phyloP scores from a whole-genome alignment of 441 rosid genomes.

The Biscutella laevigata region DNA sequence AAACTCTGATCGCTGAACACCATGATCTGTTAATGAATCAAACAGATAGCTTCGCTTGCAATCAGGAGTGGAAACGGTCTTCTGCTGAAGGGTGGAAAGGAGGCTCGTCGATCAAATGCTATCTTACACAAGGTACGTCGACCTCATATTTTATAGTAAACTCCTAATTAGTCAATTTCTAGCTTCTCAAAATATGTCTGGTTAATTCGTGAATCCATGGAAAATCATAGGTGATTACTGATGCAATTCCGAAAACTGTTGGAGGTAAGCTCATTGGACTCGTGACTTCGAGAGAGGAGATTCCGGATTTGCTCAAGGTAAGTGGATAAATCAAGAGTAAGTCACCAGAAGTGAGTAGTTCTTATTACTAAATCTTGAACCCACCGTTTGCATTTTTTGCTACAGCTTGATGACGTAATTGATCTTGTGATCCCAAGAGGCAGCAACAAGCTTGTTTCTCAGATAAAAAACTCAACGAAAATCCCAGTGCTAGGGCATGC shows the following conservation, averaged over 20 bases:
- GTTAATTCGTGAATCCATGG: background rate
- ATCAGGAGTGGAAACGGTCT: slow-evolving; percentile 94
- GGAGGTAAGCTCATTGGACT: slow-evolving; percentile 82
- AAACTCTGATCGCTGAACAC: background rate
- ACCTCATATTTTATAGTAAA: slow-evolving; percentile 7
- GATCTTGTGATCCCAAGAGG: slow-evolving; percentile 99
- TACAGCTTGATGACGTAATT: slow-evolving; percentile 94
- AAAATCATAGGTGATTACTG: slow-evolving; percentile 63
- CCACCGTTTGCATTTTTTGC: slow-evolving; percentile 21
- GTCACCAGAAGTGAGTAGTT: background rate
- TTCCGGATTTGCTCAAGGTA: slow-evolving; percentile 94
- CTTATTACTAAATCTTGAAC: slow-evolving; percentile 21
- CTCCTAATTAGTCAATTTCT: background rate
- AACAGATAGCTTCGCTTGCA: slow-evolving; percentile 90
- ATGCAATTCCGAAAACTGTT: slow-evolving; percentile 66
- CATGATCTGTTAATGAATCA: slow-evolving; percentile 17
- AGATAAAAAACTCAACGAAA: slow-evolving; percentile 83
- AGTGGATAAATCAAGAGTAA: background rate
- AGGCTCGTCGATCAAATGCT: slow-evolving; percentile 87
- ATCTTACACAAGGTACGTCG: slow-evolving; percentile 73
- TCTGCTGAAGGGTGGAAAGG: slow-evolving; percentile 93
- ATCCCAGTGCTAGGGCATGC: slow-evolving; percentile 98
- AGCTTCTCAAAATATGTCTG: slow-evolving; percentile 1
- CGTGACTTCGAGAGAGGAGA: slow-evolving; percentile 92
- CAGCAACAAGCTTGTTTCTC: slow-evolving; percentile 90